Conservation (phyloP, 2,329 filamentous ascomycete genomes). For the Fusarium protoensiforme region DNA sequence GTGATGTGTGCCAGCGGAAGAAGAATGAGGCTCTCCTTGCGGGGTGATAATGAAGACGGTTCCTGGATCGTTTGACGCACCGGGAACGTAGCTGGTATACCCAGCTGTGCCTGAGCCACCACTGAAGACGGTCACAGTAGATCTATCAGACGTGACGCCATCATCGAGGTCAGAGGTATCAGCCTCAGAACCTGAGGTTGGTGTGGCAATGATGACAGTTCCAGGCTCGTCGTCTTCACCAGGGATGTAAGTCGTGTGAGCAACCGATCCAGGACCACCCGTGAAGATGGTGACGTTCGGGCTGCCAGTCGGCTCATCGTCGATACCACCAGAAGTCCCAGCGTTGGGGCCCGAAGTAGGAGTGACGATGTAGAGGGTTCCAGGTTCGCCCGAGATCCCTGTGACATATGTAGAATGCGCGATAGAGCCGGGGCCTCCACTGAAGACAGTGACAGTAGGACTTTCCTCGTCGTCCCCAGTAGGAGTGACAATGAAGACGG, state of each 20-base stretch:
- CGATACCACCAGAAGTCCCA: neutral
- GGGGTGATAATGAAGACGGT: neutral
- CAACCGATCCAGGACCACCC: neutral
- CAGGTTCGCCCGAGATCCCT: neutral
- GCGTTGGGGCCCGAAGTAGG: neutral
- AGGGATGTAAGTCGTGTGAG: neutral
- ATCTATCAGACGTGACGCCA: neutral
- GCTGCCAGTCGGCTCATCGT: neutral
- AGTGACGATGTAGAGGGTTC: slow-evolving; percentile 10
- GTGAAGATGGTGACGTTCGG: slow-evolving; percentile 14
- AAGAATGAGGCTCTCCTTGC: neutral
- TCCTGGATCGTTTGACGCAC: neutral
- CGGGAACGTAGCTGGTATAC: neutral
- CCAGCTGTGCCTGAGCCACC: neutral
- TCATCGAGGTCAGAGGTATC: neutral
- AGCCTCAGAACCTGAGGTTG: neutral
- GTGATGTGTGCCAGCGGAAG: neutral
- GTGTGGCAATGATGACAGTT: slow-evolving; percentile 7
- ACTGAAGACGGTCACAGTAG: slow-evolving; percentile 13
- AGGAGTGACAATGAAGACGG: neutral
- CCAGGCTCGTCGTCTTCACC: neutral
- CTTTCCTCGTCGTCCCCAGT: neutral
- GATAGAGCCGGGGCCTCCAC: neutral
- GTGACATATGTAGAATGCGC: neutral
- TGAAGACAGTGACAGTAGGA: neutral